These are phyloP conservation scores for Alternaria ventricosa DNA, from an alignment of 2,329 filamentous ascomycete genomes.

Conservation along the genomic window DNA sequence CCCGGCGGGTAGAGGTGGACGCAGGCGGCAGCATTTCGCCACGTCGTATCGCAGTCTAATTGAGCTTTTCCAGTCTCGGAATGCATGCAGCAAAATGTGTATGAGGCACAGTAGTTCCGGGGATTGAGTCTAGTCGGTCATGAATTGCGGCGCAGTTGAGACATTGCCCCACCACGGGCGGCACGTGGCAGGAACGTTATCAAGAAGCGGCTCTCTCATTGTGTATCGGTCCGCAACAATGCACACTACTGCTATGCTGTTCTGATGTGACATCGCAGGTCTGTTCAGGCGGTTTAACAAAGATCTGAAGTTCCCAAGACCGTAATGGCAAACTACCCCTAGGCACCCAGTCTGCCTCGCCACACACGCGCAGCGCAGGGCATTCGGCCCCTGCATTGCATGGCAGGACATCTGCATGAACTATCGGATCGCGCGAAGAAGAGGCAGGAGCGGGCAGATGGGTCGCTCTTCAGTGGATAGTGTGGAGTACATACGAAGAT, in stretches of 20 bases:
- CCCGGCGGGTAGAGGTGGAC: background rate
- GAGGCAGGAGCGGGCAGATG: background rate
- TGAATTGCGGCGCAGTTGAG: slow-evolving; percentile 1
- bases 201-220: background rate
- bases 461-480: background rate
- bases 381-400: background rate
- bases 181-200: background rate
- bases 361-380: background rate
- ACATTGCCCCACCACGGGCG: background rate
- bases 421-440: background rate
- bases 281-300: too few species aligned
- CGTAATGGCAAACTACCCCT: background rate
- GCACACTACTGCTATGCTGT: background rate
- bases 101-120: background rate
- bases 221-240: background rate
- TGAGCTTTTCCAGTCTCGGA: background rate
- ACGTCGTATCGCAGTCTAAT: background rate
- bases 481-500: background rate
- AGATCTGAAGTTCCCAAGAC: background rate
- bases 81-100: background rate
- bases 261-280: rapidly evolving
- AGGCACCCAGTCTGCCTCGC: background rate
- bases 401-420: background rate
- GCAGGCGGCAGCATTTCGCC: background rate
- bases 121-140: background rate